phyloP scores from a whole-genome alignment of 2,329 filamentous ascomycete species.

The Sordariomycetes sp. region DNA sequence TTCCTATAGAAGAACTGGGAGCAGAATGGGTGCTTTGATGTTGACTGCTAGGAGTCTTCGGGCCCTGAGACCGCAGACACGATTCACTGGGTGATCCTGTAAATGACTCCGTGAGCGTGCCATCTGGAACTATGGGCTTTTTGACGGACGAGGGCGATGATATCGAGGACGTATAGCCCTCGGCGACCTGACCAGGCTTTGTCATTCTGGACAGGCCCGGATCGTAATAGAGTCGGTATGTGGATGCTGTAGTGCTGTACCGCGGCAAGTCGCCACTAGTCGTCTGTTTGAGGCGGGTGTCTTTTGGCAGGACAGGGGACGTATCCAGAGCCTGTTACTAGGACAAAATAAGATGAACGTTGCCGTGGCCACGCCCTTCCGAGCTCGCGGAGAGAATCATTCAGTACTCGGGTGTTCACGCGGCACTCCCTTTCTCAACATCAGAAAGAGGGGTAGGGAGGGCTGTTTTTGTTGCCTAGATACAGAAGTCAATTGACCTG shows the following conservation, averaged over 20 bases:
- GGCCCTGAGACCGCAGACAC: background rate
- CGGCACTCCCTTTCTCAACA: background rate
- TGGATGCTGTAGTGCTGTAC: background rate
- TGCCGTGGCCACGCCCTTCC: too few relatives aligned
- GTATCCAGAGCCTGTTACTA: too few relatives aligned
- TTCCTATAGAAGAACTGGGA: background rate
- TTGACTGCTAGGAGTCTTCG: background rate
- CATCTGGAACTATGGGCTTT: background rate
- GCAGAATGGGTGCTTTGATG: background rate
- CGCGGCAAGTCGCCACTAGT: too few relatives aligned
- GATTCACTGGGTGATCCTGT: background rate
- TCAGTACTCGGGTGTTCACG: background rate
- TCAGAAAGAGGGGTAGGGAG: background rate
- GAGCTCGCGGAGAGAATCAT: too few relatives aligned
- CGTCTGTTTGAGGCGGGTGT: too few relatives aligned
- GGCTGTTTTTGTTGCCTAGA: background rate
- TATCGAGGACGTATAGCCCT: background rate
- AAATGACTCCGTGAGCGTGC: too few relatives aligned
- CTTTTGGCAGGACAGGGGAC: too few relatives aligned
- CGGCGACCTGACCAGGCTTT: background rate
- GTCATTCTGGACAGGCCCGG: background rate
- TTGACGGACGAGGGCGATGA: background rate
- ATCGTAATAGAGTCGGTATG: background rate
- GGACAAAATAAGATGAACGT: too few relatives aligned
- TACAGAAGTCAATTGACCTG: background rate